Evolutionary conservation across 805 yeast genomes (phyloP).

Genomic region (Millerozyma miso): DNA sequence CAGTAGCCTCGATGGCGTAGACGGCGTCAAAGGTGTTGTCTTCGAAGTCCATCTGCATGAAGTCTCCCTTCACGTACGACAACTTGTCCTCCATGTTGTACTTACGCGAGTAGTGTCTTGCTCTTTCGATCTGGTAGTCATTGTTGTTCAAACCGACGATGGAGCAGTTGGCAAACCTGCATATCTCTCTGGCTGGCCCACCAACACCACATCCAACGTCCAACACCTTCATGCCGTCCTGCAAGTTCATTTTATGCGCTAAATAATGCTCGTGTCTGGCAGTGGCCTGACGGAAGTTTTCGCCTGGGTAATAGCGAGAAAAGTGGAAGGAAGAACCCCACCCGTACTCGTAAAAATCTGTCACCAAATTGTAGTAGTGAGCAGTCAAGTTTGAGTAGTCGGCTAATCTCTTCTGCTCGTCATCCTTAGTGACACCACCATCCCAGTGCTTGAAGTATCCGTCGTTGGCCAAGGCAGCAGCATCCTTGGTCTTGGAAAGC

Average conservation of each 20-base stretch:
- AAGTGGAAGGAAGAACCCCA: slow-evolving; percentile 99
- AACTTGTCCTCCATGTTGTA: slow-evolving; percentile 67
- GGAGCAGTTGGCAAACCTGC: slow-evolving; percentile 82
- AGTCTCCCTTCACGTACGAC: slow-evolving; percentile 91
- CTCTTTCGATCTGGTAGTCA: slow-evolving; percentile 94
- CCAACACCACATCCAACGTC: slow-evolving; percentile 99
- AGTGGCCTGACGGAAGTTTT: slow-evolving; percentile 87
- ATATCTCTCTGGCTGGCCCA: slow-evolving; percentile 97
- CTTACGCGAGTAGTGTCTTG: slow-evolving; percentile 70
- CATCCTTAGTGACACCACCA: slow-evolving; percentile 71
- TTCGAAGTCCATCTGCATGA: slow-evolving; percentile 98
- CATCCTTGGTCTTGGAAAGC: slow-evolving; percentile 69
- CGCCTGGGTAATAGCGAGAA: slow-evolving; percentile 89
- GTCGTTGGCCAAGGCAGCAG: slow-evolving; percentile 72
- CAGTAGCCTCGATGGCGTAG: slow-evolving; percentile 97
- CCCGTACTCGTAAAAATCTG: slow-evolving; percentile 98
- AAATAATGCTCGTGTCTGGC: slow-evolving; percentile 97
- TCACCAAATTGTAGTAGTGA: slow-evolving; percentile 93
- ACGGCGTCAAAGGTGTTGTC: slow-evolving; percentile 91
- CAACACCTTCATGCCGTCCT: slow-evolving; percentile 77
- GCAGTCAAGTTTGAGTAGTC: slow-evolving; percentile 91
- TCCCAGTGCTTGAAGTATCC: slow-evolving; percentile 98
- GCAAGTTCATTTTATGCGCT: slow-evolving; percentile 80
- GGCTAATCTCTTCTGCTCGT: slow-evolving; percentile 68
- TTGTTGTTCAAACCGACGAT: slow-evolving; percentile 93